Evolutionary conservation across 1,139 yeast genomes (phyloP).

Genomic region (Pichia sp.): DNA sequence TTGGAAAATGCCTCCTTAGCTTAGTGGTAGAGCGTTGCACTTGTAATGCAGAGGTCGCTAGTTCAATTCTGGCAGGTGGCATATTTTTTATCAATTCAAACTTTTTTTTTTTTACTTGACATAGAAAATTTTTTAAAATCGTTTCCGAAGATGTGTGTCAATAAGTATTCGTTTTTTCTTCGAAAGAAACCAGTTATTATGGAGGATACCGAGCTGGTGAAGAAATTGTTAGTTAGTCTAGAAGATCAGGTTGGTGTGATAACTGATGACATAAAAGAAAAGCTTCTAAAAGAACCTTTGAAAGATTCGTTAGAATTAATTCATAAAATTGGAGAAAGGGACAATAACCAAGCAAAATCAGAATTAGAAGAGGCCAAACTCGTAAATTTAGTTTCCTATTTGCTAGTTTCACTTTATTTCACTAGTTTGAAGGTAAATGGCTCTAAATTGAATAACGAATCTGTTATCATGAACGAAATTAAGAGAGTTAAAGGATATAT

Average conservation of each 20-base stretch:
- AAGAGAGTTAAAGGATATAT: slow-evolving; percentile 62
- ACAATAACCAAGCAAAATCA: slow-evolving; percentile 2
- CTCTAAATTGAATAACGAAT: slow-evolving; percentile 40
- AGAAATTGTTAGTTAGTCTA: slow-evolving; percentile 2
- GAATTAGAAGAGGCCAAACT: slow-evolving; percentile 18
- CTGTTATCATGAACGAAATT: slow-evolving; percentile 64
- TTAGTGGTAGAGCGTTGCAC: slow-evolving; percentile 97
- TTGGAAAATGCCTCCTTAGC: slow-evolving; percentile 39
- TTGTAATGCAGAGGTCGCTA: slow-evolving; percentile 95
- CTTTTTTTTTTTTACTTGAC: no score
- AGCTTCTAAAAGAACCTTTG: slow-evolving; percentile 6
- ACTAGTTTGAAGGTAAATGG: slow-evolving; percentile 60
- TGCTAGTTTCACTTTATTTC: slow-evolving; percentile 37
- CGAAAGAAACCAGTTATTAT: neutral
- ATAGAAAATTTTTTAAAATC: no score
- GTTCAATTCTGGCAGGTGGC: slow-evolving; percentile 95
- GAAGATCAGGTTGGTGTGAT: neutral
- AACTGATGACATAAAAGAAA: slow-evolving; percentile 1
- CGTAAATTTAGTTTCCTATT: slow-evolving; percentile 32
- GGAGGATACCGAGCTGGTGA: slow-evolving; percentile 6
- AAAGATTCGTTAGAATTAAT: slow-evolving; percentile 10
- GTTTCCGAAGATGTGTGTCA: no score
- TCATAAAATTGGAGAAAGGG: slow-evolving; percentile 5
- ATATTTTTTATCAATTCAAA: slow-evolving; percentile 15
- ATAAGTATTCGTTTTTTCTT: no score